Evolutionary conservation across 495 filamentous ascomycete genomes (phyloP), one percentile per base, ranked within the genome.

Genomic region (Lasiosphaeria hispida): DNA sequence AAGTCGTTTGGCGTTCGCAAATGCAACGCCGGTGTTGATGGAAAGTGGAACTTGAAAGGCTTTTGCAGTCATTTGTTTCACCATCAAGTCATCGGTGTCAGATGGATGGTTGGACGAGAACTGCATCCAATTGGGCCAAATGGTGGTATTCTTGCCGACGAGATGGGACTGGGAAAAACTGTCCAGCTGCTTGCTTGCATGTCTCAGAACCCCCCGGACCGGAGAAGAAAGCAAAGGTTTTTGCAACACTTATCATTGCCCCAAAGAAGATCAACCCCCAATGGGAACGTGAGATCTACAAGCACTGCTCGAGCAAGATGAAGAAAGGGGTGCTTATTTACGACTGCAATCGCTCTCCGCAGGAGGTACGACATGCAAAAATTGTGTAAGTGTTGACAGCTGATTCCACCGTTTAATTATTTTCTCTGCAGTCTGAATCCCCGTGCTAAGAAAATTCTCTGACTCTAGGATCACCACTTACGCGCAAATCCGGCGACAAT

Each of bases 91-190:
- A 56, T 82, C 1, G 83, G 79, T 14, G 75, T 74, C 4, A 76
- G 75, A 0, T 86, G 80, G 67, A 87, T 87, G 85, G 61, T 81
- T 10, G 60, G 73, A 1, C 74, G 83, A 18, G 86, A 89, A 56
- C 67, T 73, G 4, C 73, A 65, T 0, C 23, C 48, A 0, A 30
- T 59, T 0, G 51, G 62, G 10, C 81, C 83, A 0, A 65, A 65
- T 18, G 84, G 85, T 0, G 84, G 85, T 0, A 67, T 88, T 7
- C 61, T 83, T 1, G 80, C 78, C 0, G 85, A 89, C 62, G 67
- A 72, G 14, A 88, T 88, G 85, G 86, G 86, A 0, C 66, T 88
- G 1, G 87, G 87, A 0, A 90, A 85, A 57, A 86, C 83, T 0
- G 51, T 85, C 0, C 64, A 77, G 62, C 68, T 72, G 0, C 61